phyloP scores from a whole-genome alignment of 2,329 filamentous ascomycete species.

The Dothistroma pini region DNA sequence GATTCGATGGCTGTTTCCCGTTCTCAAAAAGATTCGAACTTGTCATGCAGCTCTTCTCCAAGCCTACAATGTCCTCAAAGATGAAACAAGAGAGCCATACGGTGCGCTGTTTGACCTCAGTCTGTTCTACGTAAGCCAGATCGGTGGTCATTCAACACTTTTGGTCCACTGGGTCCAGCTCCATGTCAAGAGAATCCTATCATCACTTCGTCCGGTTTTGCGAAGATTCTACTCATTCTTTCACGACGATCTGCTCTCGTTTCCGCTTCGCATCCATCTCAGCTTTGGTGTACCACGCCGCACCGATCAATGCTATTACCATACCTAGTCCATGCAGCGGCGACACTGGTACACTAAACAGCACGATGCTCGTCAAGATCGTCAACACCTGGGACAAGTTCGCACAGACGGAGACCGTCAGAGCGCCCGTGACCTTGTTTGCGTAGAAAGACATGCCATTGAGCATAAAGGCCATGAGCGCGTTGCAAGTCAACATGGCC shows the following conservation, averaged over 20 bases:
- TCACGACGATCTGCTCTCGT: neutral
- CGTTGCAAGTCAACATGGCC: slow-evolving; percentile 21
- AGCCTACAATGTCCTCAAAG: no score
- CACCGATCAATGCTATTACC: slow-evolving; percentile 52
- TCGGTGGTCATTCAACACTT: no score
- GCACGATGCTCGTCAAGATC: slow-evolving; percentile 33
- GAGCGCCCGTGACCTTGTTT: slow-evolving; percentile 32
- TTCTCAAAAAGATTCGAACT: no score
- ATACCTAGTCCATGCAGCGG: slow-evolving; percentile 51
- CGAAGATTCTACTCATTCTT: neutral
- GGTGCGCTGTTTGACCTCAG: no score
- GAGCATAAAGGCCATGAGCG: slow-evolving; percentile 33
- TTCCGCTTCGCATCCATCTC: slow-evolving; percentile 42
- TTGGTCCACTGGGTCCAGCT: no score
- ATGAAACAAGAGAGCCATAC: no score
- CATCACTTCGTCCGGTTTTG: no score
- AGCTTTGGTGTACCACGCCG: slow-evolving; percentile 56
- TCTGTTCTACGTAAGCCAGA: no score
- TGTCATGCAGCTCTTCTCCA: no score
- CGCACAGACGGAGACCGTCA: slow-evolving; percentile 34
- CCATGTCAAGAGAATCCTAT: no score
- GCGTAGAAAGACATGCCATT: slow-evolving; percentile 36
- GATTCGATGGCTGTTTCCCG: no score
- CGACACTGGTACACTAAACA: slow-evolving; percentile 33
- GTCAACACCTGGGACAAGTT: slow-evolving; percentile 36